phyloP scores from a whole-genome alignment of 768 basidiomycete genomes.

The Coprinellus aureogranulatus region DNA sequence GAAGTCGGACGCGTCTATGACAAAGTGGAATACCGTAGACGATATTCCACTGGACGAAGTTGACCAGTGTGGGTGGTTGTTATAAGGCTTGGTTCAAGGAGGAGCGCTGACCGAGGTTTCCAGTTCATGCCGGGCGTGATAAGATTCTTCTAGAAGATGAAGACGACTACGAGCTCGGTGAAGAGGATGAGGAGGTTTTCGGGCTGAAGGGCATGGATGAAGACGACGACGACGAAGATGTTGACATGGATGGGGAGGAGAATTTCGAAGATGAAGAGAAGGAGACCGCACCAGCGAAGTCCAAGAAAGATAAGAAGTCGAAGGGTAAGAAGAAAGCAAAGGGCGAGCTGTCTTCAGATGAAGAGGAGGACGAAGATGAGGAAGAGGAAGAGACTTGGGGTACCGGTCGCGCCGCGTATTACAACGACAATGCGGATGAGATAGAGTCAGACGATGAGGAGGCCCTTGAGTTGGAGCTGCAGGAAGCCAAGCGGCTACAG shows the following conservation, averaged over 20 bases:
- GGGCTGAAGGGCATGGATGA: slow-evolving; percentile 56
- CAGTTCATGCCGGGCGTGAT: slow-evolving; percentile 75
- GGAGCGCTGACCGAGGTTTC: slow-evolving; percentile 6
- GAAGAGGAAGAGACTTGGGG: slow-evolving; percentile 85
- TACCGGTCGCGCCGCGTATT: slow-evolving; percentile 73
- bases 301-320: slow-evolving; percentile 25
- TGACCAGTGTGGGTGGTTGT: slow-evolving; percentile 62
- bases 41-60: slow-evolving; percentile 79
- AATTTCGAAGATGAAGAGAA: slow-evolving; percentile 36
- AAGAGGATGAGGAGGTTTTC: slow-evolving; percentile 70
- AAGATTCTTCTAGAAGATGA: slow-evolving; percentile 74
- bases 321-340: slow-evolving; percentile 27
- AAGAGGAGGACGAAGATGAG: slow-evolving; percentile 40
- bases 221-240: slow-evolving; percentile 25
- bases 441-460: slow-evolving; percentile 88
- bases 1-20: slow-evolving; percentile 50
- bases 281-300: slow-evolving; percentile 19
- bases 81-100: not conserved
- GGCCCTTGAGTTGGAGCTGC: slow-evolving; percentile 82
- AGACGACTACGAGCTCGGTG: slow-evolving; percentile 47
- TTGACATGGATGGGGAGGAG: slow-evolving; percentile 34
- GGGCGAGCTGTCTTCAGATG: slow-evolving; percentile 27
- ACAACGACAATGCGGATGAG: slow-evolving; percentile 79
- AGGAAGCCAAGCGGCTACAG: slow-evolving; percentile 81
- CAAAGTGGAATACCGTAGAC: slow-evolving; percentile 62